Evolutionary conservation across 352 stramenopile species (phyloP), one percentile per base, ranked within the genome.

Genomic region (Globisporangium parvum): DNA sequence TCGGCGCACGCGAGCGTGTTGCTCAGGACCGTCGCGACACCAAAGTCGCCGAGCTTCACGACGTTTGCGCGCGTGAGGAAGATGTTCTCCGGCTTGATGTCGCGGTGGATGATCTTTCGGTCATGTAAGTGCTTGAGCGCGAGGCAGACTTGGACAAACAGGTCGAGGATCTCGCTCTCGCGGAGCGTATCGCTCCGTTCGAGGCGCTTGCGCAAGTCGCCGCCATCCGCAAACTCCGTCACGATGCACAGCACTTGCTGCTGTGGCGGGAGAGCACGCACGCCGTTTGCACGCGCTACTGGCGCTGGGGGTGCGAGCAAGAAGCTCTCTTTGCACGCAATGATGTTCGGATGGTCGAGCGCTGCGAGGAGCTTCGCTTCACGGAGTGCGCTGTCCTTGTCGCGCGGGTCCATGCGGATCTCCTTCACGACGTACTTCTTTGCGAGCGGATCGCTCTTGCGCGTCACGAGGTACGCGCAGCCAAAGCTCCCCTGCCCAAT

Each of bases 61-160:
- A 88, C 69, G 21, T 77, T 70, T 5, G 66, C 67, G 17, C 69
- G 65, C 26, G 70, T 85, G 37, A 96, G 65, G 67, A 96, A 95
- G 56, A 95, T 74, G 59, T 95, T 96, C 46, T 88, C 81, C 0
- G 85, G 85, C 47, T 95, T 96, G 47, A 96, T 69, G 57, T 96
- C 87, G 5, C 87, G 76, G 55, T 96, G 87, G 17, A 96, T 69
- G 57, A 96, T 94, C 56, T 91, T 88, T 50, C 86, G 70, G 60
- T 87, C 74, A 53, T 89, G 76, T 24, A 96, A 62, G 57, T 94
- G 80, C 53, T 92, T 89, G 45, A 93, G 65, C 17, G 82, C 79
- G n/a, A 94, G 66, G 31, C 74, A 88, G 26, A 85, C 60, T 61
- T 91, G 73, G 18, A 88, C 70, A 26, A 92, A 84, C 3, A 85